Base-by-base conservation (phyloP, 805 yeast species). In the Clavispora santaluciae region DNA sequence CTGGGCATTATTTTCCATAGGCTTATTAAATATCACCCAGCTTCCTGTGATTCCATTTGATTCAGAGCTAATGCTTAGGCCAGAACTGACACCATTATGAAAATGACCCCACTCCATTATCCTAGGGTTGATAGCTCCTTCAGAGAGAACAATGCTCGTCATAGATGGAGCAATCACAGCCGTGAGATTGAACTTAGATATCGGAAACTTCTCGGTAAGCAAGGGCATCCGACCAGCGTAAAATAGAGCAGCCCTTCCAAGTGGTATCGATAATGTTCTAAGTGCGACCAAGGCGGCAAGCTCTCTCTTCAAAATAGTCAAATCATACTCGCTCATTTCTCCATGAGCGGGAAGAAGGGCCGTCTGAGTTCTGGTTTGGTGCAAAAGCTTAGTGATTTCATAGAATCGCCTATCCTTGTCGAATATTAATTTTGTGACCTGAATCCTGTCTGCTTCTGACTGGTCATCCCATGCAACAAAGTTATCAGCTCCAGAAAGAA, bases 11-110 rank as follows among this genome's bases (percentile, higher is more conserved):
- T 85, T 59, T 4, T 66, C 72, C 1, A 75, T 73, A 0, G 96
- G 96, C 50, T 81, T 83, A 51, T 87, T 87, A 57, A 86, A 88
- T 1, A 84, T 83, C 26, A 91, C 85, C 98, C 98, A 91, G 51
- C 95, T 81, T 1, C 97, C 96, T 7, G 79, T 74, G 7, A 87
- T 79, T 7, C 86, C 88, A 30, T 75, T 73, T 0, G 88, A 78
- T 35, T 76, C 78, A 40, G 70, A 72, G 4, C 91, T 78, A 6
- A 91, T 79, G 41, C 83, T 80, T 37, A 93, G 63, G 0, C 96
- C 99, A 1, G 91, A 75, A 2, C 95, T 81, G 0, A 81, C 95
- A 12, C 99, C 99, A 51, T 86, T 86, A 52, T 91, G 96, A 57
- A 93, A 93, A 46, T 79, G 77, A 0, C 95, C 96, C 96, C 96